Evolutionary conservation across 2,329 filamentous ascomycete species (phyloP), one percentile per base, ranked within the genome.

Genomic region (Aspergillus puulaauensis): DNA sequence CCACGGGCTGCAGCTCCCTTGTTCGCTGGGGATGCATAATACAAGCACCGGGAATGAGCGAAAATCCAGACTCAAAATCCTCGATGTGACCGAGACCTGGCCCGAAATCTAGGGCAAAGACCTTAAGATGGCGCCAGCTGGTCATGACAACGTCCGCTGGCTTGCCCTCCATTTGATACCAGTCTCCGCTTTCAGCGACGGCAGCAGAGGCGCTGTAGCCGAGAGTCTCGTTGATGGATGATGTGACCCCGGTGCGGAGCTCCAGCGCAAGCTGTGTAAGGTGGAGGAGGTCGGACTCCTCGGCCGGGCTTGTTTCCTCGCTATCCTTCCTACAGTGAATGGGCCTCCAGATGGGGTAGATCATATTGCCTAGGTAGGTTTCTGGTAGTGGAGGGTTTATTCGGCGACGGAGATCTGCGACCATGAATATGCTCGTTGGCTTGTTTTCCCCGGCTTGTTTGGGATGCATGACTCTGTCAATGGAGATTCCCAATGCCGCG

Each of bases 321-420:
- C 43, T 6, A 31, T 40, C 14, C 12, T 33, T 24, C 47, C 54
- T 17, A 17, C 39, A 31, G 9, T 35, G 27, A 6, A 49, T 49
- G 27, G 27, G 46, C 1, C n/a, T 49, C 27, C 46, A 37, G 6
- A 35, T 14, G 8, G 46, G 27, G 46, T 21, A 37, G 46, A 49
- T 49, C 31, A 55, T 48, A 41, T 51, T 55, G 9, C 52, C 51
- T 6, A 55, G 44, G 40, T 55, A 58, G 6, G 40, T 55, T n/a
- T 58, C 27, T 15, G 52, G 52, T n/a, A 46, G 51, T 8, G 46
- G 47, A 17, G 51, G 47, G 11, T 35, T 47, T 24, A 55, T 41
- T 11, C 46, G 52, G 23, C 23, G 39, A 6, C 56, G 56, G 8
- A 58, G 40, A 15, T 58, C 46, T 14, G 49, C 45, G 4, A 37